A percentile compares a stretch with the other conserved stretches of the same genome.
Conservation (phyloP, 1,284 basidiomycete species). For the Pseudozyma sp. region DNA sequence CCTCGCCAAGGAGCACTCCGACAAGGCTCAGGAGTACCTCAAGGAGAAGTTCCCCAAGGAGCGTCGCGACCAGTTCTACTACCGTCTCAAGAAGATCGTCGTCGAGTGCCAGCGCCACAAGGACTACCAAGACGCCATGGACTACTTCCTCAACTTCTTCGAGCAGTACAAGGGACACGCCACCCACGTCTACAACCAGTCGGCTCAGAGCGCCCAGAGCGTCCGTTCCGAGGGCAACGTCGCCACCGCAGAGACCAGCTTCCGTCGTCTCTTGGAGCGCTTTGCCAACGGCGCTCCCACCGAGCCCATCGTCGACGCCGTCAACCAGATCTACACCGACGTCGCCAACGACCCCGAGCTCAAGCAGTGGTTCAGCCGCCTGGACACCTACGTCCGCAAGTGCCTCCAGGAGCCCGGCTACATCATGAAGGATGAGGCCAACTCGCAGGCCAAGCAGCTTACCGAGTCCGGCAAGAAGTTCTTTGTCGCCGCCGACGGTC, state of each 20-base stretch:
- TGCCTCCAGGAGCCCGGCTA: constrained; percentile 87
- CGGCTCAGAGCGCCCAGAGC: constrained; percentile 71
- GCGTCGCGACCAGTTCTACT: constrained; percentile 83
- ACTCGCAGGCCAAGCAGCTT: constrained; percentile 71
- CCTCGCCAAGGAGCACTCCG: constrained; percentile 55
- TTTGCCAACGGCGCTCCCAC: constrained; percentile 80
- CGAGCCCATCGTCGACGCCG: constrained; percentile 79
- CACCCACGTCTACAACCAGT: constrained; percentile 71
- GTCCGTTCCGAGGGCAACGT: constrained; percentile 74
- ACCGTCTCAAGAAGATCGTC: constrained; percentile 85
- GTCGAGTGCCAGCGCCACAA: constrained; percentile 92
- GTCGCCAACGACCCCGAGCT: constrained; percentile 81
- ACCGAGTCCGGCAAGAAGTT: constrained; percentile 61
- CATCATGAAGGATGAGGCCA: constrained; percentile 80
- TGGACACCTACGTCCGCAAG: constrained; percentile 73
- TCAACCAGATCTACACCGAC: constrained; percentile 81
- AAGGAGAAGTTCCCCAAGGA: constrained; percentile 87
- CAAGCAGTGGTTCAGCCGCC: constrained; percentile 78
- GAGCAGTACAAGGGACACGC: constrained; percentile 79
- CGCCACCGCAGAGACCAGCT: constrained; percentile 59
- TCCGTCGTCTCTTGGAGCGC: constrained; percentile 80
- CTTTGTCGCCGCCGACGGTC: constrained; percentile 69
- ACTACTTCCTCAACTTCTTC: constrained; percentile 70
- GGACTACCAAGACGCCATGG: constrained; percentile 79
- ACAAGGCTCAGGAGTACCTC: constrained; percentile 73